Percentiles rank a stretch among this genome's conserved stretches.
These are phyloP conservation scores for Tricharina praecox DNA, from an alignment of 495 filamentous ascomycete genomes.

Conservation along the genomic window DNA sequence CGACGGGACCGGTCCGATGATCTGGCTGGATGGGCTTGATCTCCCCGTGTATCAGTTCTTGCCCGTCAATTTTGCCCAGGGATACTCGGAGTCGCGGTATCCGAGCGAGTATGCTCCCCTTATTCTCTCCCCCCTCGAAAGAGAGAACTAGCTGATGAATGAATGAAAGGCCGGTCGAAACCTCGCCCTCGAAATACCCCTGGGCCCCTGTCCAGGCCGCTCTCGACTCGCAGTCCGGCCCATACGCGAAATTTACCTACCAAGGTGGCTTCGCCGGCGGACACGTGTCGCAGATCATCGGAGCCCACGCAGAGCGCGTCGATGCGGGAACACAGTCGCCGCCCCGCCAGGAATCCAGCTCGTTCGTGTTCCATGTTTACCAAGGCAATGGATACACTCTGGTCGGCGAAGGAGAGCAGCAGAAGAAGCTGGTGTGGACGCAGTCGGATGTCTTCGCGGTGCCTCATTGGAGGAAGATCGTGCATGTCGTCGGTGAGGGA, in stretches of 20 bases:
- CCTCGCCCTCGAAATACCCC: background rate
- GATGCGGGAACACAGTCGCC: background rate
- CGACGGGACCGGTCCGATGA: slow-evolving; percentile 35
- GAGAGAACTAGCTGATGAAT: background rate
- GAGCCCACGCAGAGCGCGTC: background rate
- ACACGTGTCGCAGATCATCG: background rate
- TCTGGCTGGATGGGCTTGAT: slow-evolving; percentile 37
- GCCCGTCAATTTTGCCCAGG: slow-evolving; percentile 36
- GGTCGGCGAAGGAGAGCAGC: background rate
- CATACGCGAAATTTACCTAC: background rate
- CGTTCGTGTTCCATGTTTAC: slow-evolving; percentile 8
- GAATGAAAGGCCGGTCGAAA: background rate
- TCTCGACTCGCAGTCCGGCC: background rate
- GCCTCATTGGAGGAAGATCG: background rate
- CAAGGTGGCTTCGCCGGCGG: background rate
- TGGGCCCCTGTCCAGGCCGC: background rate
- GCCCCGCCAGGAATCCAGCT: background rate
- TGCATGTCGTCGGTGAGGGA: background rate
- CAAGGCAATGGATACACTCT: background rate
- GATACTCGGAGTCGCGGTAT: slow-evolving; percentile 31
- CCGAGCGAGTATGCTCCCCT: slow-evolving; percentile 15
- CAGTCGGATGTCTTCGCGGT: background rate
- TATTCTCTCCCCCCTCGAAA: no score
- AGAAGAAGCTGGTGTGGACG: slow-evolving; percentile 3
- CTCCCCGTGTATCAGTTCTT: slow-evolving; percentile 32